Conservation (phyloP, 352 stramenopile genomes). For the Globisporangium spinosum region DNA sequence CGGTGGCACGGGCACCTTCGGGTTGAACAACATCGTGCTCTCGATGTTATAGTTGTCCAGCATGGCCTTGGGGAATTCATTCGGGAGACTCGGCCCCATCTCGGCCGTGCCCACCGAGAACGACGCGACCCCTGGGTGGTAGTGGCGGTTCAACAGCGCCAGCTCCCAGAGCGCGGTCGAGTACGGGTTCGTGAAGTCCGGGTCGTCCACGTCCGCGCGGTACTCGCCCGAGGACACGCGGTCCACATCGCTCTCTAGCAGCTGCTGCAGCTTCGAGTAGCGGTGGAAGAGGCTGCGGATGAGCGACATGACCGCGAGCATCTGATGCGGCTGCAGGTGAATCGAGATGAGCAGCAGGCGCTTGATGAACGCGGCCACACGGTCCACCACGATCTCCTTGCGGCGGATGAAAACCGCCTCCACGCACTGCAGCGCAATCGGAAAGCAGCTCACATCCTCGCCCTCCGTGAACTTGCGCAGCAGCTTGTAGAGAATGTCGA, state of each 20-base stretch:
- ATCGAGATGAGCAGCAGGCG: slow-evolving; percentile 88
- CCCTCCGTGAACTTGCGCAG: slow-evolving; percentile 68
- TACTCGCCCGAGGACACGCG: slow-evolving; percentile 92
- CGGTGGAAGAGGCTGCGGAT: slow-evolving; percentile 88
- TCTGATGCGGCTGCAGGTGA: slow-evolving; percentile 78
- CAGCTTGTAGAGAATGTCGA: slow-evolving; percentile 92
- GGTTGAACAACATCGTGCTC: slow-evolving; percentile 41
- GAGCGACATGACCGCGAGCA: slow-evolving; percentile 85
- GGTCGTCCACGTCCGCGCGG: slow-evolving; percentile 89
- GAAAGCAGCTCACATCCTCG: slow-evolving; percentile 59
- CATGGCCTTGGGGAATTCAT: slow-evolving; percentile 59
- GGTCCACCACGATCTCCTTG: slow-evolving; percentile 92
- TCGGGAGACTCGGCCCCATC: slow-evolving; percentile 55
- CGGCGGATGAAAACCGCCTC: slow-evolving; percentile 91
- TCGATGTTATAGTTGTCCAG: slow-evolving; percentile 60
- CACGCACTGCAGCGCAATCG: slow-evolving; percentile 87
- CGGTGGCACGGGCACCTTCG: slow-evolving; percentile 54
- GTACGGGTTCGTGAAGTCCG: slow-evolving; percentile 94
- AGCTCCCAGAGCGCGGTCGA: slow-evolving; percentile 93
- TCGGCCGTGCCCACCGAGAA: slow-evolving; percentile 66
- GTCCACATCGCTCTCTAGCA: slow-evolving; percentile 95
- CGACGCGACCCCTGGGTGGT: slow-evolving; percentile 72
- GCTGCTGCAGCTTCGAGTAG: slow-evolving; percentile 92
- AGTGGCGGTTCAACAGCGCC: slow-evolving; percentile 81
- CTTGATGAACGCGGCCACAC: slow-evolving; percentile 95